Evolutionary conservation across 352 stramenopile species (phyloP).

Genomic region (Paralagenidium karlingii): DNA sequence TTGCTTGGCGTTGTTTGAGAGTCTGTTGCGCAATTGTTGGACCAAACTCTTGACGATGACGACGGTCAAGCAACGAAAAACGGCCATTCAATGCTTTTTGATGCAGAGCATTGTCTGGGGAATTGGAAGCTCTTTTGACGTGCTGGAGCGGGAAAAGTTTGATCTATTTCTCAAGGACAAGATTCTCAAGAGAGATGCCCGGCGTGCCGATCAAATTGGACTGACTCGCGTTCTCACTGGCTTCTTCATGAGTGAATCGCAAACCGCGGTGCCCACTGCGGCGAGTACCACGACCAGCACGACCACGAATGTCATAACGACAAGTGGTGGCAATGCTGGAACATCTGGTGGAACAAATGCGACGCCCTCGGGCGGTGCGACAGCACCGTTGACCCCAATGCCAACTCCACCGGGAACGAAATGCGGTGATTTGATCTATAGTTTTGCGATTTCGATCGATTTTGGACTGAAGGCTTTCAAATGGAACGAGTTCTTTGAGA

Average conservation of each 20-base stretch:
- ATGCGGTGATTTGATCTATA: slow-evolving; percentile 58
- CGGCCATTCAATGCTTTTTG: slow-evolving; percentile 45
- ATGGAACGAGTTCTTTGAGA: slow-evolving; percentile 51
- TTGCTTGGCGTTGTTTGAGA: slow-evolving; percentile 35
- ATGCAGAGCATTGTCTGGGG: slow-evolving; percentile 65
- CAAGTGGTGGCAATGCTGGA: too few species aligned
- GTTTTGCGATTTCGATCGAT: slow-evolving; percentile 48
- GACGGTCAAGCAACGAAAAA: slow-evolving; percentile 47
- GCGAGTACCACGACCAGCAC: too few species aligned
- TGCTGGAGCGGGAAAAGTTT: slow-evolving; percentile 38
- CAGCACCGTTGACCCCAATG: too few species aligned
- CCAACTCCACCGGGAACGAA: slow-evolving; percentile 11
- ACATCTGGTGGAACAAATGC: too few species aligned
- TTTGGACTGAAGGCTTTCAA: slow-evolving; percentile 59
- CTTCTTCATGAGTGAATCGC: too few species aligned
- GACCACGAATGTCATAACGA: too few species aligned
- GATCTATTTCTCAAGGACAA: slow-evolving; percentile 45
- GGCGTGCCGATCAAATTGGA: too few species aligned
- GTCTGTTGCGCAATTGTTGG: slow-evolving; percentile 31
- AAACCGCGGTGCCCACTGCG: too few species aligned
- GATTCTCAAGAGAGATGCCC: slow-evolving; percentile 22
- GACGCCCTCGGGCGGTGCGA: too few species aligned
- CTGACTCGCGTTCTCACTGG: too few species aligned
- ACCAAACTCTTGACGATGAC: slow-evolving; percentile 34
- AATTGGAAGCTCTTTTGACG: slow-evolving; percentile 30